Evolutionary conservation across 1,284 basidiomycete species (phyloP).

Genomic region (Rhodotorula glutinis): DNA sequence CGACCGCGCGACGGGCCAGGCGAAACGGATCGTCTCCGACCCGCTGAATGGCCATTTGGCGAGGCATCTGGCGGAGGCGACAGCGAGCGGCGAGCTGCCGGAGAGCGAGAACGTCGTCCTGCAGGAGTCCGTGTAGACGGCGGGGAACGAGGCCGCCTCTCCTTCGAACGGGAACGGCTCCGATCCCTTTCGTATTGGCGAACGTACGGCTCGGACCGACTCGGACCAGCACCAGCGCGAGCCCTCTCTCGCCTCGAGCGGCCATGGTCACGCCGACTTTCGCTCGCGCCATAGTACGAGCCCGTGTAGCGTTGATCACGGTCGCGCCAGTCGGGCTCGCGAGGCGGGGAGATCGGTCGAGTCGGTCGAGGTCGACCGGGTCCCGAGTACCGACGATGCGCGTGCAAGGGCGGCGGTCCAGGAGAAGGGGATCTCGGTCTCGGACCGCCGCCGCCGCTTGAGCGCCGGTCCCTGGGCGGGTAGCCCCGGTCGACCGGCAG

Average conservation of each 20-base stretch:
- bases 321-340: constrained; percentile 29
- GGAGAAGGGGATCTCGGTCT: too few relatives aligned
- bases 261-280: background rate
- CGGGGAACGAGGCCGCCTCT: too few relatives aligned
- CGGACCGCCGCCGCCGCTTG: too few relatives aligned
- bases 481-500: too few relatives aligned
- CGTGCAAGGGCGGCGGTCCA: too few relatives aligned
- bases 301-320: constrained; percentile 20
- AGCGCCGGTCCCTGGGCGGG: background rate
- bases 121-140: too few relatives aligned
- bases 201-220: too few relatives aligned
- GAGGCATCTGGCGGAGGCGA: background rate
- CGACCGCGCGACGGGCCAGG: background rate
- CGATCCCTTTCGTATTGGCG: too few relatives aligned
- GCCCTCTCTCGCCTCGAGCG: background rate
- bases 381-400: too few relatives aligned
- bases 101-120: too few relatives aligned
- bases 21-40: background rate
- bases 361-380: background rate
- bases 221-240: background rate
- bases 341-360: background rate
- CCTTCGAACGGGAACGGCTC: too few relatives aligned
- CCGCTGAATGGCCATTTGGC: too few relatives aligned
- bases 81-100: background rate
- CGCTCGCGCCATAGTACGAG: constrained; percentile 17